Percentiles rank a stretch among this genome's conserved stretches.
Conservation (phyloP, 2,329 filamentous ascomycete species). For the Phialocephala sp. region DNA sequence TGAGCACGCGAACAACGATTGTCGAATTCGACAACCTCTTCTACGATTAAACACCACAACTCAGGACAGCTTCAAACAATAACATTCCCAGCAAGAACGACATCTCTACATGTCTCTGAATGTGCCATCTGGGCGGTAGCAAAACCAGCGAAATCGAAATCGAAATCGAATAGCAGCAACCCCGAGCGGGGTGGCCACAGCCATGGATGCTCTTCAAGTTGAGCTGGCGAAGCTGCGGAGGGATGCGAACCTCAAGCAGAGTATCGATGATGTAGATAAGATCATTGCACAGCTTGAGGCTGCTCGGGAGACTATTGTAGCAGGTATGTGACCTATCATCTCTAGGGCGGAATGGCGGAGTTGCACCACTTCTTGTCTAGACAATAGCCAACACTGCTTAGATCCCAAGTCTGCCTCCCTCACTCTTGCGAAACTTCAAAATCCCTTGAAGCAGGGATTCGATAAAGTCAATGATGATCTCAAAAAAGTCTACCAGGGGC, state of each 20-base stretch:
- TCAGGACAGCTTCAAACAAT: not conserved
- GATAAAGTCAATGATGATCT: slow-evolving; percentile 81
- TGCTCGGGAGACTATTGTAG: slow-evolving; percentile 75
- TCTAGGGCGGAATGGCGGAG: not conserved
- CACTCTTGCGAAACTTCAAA: slow-evolving; percentile 83
- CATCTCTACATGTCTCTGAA: slow-evolving; percentile 21
- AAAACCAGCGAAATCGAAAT: slow-evolving; percentile 12
- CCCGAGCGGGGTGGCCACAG: slow-evolving; percentile 32
- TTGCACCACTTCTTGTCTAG: not conserved
- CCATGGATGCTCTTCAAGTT: slow-evolving; percentile 42
- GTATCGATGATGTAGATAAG: slow-evolving; percentile 76
- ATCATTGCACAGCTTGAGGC: slow-evolving; percentile 78
- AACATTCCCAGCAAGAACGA: not conserved
- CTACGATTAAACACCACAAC: not conserved
- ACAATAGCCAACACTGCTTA: slow-evolving; percentile 40
- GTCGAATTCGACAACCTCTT: not conserved
- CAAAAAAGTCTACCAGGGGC: slow-evolving; percentile 80
- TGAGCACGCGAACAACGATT: slow-evolving; percentile 24
- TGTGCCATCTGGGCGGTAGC: slow-evolving; percentile 19
- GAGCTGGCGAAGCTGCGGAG: slow-evolving; percentile 42
- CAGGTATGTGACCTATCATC: slow-evolving; percentile 54
- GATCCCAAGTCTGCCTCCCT: slow-evolving; percentile 75
- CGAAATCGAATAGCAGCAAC: not conserved
- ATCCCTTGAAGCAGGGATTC: slow-evolving; percentile 80
- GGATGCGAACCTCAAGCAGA: slow-evolving; percentile 42